phyloP scores from a whole-genome alignment of 139 green algal genomes.

The Pedinophyceae sp. region DNA sequence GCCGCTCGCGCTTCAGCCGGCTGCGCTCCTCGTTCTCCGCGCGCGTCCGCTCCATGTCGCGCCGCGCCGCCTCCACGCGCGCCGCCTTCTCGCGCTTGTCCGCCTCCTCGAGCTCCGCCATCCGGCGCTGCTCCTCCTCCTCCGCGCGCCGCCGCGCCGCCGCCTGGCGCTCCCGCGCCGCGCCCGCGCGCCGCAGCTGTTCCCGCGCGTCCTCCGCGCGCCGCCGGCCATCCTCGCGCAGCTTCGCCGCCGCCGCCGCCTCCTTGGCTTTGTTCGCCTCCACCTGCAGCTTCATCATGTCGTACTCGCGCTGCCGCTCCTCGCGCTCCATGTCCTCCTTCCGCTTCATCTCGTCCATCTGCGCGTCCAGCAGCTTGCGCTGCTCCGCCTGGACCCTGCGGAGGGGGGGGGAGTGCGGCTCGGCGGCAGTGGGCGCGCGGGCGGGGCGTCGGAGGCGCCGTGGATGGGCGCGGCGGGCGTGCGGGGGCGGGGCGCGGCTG shows the following conservation, averaged over 20 bases:
- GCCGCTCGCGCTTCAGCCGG: background rate
- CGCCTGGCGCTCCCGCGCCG: background rate
- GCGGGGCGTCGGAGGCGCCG: too few relatives aligned
- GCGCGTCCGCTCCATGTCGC: background rate
- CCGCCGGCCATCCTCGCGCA: background rate
- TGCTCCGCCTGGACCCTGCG: background rate
- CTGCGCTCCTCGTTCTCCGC: background rate
- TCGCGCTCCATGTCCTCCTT: background rate
- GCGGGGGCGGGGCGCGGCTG: too few relatives aligned
- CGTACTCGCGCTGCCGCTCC: background rate
- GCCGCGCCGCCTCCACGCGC: background rate
- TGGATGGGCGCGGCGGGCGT: background rate
- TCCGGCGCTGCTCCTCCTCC: background rate
- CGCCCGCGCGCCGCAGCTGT: background rate
- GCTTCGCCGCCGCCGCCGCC: background rate
- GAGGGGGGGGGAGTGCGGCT: background rate
- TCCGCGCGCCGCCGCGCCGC: background rate
- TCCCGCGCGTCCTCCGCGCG: background rate
- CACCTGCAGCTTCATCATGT: background rate
- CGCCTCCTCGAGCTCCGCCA: background rate
- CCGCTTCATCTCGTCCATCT: slow-evolving; percentile 3
- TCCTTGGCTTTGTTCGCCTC: background rate
- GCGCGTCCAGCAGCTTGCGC: background rate
- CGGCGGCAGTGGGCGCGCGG: background rate
- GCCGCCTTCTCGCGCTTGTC: background rate